Conservation (phyloP, 139 green algal species). For the Chlamydomonas sp. region DNA sequence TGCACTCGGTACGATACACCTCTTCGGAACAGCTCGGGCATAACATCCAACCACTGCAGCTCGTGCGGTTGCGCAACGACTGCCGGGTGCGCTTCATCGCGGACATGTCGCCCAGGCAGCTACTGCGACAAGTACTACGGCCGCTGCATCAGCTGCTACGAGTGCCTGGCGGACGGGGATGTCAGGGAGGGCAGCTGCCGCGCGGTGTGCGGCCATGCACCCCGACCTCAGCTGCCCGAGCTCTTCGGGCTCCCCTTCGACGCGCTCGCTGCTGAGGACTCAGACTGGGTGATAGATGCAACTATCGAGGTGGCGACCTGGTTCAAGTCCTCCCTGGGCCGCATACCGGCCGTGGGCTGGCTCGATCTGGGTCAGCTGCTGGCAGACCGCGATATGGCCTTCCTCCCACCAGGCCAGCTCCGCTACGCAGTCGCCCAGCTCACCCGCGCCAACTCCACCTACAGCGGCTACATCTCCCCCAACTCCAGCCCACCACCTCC, state of each 20-base stretch:
- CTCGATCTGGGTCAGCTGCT: neutral
- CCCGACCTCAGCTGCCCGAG: neutral
- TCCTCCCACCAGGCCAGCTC: slow-evolving; percentile 5
- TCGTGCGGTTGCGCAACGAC: neutral
- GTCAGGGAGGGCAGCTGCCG: slow-evolving; percentile 13
- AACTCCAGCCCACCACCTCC: neutral
- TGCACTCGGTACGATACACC: slow-evolving; percentile 2
- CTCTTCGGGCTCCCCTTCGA: slow-evolving; percentile 9
- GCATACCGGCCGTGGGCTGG: neutral
- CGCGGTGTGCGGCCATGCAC: neutral
- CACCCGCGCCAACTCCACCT: slow-evolving; percentile 3
- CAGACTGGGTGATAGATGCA: slow-evolving; percentile 5
- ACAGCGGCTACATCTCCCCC: neutral
- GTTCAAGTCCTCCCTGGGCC: neutral
- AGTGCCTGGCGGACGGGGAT: slow-evolving; percentile 14
- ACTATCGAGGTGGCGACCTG: neutral
- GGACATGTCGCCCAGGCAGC: neutral
- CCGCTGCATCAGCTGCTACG: slow-evolving; percentile 16
- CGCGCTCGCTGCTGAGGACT: neutral
- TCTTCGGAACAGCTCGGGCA: neutral
- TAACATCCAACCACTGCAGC: neutral
- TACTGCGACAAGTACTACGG: neutral
- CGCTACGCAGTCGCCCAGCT: slow-evolving; percentile 3
- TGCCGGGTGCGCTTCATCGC: neutral
- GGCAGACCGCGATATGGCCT: neutral